Evolutionary conservation across 768 basidiomycete species (phyloP).

Genomic region (Lactarius evosmus): DNA sequence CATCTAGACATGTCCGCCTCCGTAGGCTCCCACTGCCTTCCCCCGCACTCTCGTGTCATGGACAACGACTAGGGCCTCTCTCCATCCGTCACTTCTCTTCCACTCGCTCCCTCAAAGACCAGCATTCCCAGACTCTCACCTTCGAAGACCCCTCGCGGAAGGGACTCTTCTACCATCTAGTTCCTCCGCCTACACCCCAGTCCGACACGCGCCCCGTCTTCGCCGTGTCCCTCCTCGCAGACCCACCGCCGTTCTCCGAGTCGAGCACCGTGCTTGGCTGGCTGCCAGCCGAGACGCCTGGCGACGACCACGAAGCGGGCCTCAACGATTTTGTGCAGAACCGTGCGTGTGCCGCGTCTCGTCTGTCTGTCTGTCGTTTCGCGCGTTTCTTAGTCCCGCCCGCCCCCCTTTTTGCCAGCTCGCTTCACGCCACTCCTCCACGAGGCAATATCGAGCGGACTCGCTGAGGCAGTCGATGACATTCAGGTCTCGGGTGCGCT

Average conservation of each 20-base stretch:
- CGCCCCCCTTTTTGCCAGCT: not conserved
- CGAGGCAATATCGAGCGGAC: constrained; percentile 50
- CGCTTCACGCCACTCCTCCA: constrained; percentile 46
- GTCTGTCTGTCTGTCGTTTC: not conserved
- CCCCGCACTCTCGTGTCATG: not conserved
- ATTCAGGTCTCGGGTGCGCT: constrained; percentile 61
- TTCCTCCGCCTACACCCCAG: constrained; percentile 19
- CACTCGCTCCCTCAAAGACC: not conserved
- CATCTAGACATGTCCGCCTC: not conserved
- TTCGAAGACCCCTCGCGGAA: constrained; percentile 25
- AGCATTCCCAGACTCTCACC: constrained; percentile 3
- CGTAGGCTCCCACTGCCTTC: not conserved
- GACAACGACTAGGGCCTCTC: not conserved
- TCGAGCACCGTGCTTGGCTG: constrained; percentile 27
- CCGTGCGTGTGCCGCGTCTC: constrained; percentile 44
- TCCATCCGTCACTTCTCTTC: constrained; percentile 3
- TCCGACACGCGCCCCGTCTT: constrained; percentile 22
- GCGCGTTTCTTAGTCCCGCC: not conserved
- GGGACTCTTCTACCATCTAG: constrained; percentile 27
- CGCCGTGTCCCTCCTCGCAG: constrained; percentile 23
- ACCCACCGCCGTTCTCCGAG: constrained; percentile 19
- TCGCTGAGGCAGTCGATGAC: constrained; percentile 59
- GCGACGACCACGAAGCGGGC: constrained; percentile 44
- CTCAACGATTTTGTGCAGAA: constrained; percentile 73
- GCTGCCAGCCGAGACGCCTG: constrained; percentile 27